Evolutionary conservation across 1,284 basidiomycete genomes (phyloP).

Genomic region (Austroboletus novae-zelandiae): DNA sequence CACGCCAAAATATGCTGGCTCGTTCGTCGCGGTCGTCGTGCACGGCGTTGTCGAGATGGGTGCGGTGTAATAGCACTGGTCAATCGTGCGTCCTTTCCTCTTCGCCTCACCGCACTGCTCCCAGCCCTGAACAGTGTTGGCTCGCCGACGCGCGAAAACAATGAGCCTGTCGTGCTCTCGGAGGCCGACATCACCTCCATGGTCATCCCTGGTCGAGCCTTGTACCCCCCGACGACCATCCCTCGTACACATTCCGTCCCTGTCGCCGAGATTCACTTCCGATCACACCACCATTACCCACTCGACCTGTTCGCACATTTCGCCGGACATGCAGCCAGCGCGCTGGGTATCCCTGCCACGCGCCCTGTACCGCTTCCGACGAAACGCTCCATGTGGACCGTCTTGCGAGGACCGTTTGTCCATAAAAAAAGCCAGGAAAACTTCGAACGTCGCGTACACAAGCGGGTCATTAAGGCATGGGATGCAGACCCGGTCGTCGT

Average conservation of each 20-base stretch:
- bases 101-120: not conserved
- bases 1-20: constrained; percentile 17
- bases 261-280: constrained; percentile 82
- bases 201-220: constrained; percentile 57
- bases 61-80: constrained; percentile 12
- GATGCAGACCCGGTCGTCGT: constrained; percentile 83
- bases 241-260: constrained; percentile 72
- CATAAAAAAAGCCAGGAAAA: constrained; percentile 98
- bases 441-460: constrained; percentile 85
- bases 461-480: constrained; percentile 86
- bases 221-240: constrained; percentile 53
- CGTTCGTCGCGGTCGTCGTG: constrained; percentile 16
- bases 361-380: constrained; percentile 72
- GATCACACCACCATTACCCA: constrained; percentile 66
- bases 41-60: constrained; percentile 20
- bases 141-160: constrained; percentile 3
- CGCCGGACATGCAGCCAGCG: constrained; percentile 78
- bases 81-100: constrained; percentile 13
- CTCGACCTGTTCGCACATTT: constrained; percentile 87
- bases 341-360: constrained; percentile 82
- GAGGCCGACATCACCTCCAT: constrained; percentile 50
- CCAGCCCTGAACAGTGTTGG: constrained; percentile 2
- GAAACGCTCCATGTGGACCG: constrained; percentile 82
- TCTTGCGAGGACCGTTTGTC: constrained; percentile 83
- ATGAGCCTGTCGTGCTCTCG: constrained; percentile 24